Conservation (phyloP, 805 yeast genomes). For the Lipomyces yamanashiensis region DNA sequence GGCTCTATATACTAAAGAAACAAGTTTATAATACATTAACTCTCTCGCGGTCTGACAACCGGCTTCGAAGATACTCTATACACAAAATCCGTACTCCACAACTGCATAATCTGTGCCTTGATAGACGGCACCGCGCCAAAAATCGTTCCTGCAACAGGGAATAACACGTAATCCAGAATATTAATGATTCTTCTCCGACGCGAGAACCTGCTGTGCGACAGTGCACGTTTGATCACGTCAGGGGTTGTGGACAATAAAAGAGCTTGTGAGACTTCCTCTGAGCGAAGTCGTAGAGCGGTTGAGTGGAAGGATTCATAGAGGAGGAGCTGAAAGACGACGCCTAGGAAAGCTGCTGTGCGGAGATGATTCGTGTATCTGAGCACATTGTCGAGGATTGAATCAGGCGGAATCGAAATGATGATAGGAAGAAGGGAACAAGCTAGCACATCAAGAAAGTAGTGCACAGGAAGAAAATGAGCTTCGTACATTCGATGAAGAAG, state of each 20-base stretch:
- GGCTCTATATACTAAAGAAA: background rate
- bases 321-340: conserved; percentile 30
- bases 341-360: conserved; percentile 29
- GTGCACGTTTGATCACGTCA: background rate
- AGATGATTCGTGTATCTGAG: conserved; percentile 20
- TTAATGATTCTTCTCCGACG: conserved; percentile 9
- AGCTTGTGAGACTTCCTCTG: background rate
- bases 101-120: conserved; percentile 35
- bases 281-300: conserved; percentile 22
- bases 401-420: background rate
- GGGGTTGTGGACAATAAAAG: background rate
- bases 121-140: conserved; percentile 38
- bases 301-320: conserved; percentile 35
- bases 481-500: conserved; percentile 35
- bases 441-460: conserved; percentile 32
- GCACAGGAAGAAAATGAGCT: conserved; percentile 38
- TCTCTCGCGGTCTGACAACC: background rate
- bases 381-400: conserved; percentile 1
- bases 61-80: conserved; percentile 37
- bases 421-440: conserved; percentile 25
- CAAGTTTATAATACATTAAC: background rate
- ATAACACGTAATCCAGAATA: conserved; percentile 30
- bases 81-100: conserved; percentile 28
- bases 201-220: conserved; percentile 4
- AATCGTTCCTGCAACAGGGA: conserved; percentile 37